Base-by-base conservation (phyloP, 805 yeast species). In the Saturnispora besseyi region DNA sequence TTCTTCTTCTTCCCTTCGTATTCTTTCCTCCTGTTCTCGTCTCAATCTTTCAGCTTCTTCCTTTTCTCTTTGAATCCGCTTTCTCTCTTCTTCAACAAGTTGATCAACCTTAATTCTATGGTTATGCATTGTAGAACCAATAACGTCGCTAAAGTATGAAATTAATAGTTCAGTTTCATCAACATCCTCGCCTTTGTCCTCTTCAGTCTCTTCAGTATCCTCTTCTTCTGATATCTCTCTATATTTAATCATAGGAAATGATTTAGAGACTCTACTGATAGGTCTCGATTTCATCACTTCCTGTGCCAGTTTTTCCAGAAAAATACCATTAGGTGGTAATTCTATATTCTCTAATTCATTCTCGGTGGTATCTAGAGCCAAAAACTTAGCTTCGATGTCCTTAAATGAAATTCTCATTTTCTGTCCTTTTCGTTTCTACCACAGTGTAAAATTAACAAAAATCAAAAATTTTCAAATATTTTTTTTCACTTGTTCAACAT, bases 1-100 rank as follows among this genome's bases (percentile, higher is more conserved):
- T 15, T 49, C 52, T 18, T 51, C 57, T 44, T 58, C 59, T 32
- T 51, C 48, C 51, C 58, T 51, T 50, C 53, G 51, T 54, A 57
- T 53, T 26, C 47, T 51, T 31, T 58, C 60, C 44, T 62, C 63
- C 52, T 58, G 57, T 50, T 55, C 53, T 50, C 50, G 53, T 46
- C 52, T 46, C 49, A 43, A 58, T 51, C 49, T 44, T 56, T 53
- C 58, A 54, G 51, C 57, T 41, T 51, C 55, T 43, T 49, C 49
- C 47, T 55, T 48, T 42, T 53, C 50, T 49, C 38, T 49, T 40
- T 50, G 30, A 7, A 45, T 15, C 46, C 54, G 52, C 36, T 53
- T 55, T 41, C 56, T 54, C 43, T 59, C 62, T 29, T 51, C 55
- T 10, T 52, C 51, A 50, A 53, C 50, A 49, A 51, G n/a, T 18